phyloP scores from a whole-genome alignment of 495 filamentous ascomycete species.

The Aspergillus cristatus region DNA sequence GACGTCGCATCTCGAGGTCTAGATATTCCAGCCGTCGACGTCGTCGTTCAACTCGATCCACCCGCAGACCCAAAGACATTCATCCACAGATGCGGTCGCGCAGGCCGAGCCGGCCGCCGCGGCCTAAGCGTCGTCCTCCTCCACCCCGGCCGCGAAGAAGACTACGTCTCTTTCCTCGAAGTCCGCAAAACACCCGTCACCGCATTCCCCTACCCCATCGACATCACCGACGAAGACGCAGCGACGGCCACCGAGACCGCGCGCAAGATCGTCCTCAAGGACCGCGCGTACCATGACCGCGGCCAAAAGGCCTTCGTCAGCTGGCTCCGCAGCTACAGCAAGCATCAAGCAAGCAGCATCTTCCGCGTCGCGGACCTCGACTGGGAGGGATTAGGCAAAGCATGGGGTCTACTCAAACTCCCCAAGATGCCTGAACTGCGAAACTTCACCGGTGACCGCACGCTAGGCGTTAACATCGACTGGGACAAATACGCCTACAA shows the following conservation, averaged over 20 bases:
- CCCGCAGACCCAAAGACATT: conserved; percentile 91
- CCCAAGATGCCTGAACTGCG: conserved; percentile 93
- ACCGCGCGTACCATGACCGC: conserved; percentile 82
- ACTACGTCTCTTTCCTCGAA: conserved; percentile 80
- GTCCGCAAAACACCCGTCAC: conserved; percentile 82
- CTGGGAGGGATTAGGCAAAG: conserved; percentile 71
- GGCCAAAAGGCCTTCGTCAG: conserved; percentile 85
- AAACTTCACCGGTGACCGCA: conserved; percentile 54
- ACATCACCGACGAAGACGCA: conserved; percentile 48
- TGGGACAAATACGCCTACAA: conserved; percentile 59
- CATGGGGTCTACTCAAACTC: conserved; percentile 75
- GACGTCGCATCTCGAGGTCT: conserved; percentile 81
- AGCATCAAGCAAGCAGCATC: conserved; percentile 84
- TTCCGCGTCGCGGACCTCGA: conserved; percentile 76
- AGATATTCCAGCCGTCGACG: conserved; percentile 90
- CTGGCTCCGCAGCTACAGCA: conserved; percentile 84
- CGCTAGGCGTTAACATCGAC: conserved; percentile 53
- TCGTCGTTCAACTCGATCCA: conserved; percentile 87
- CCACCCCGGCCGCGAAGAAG: conserved; percentile 73
- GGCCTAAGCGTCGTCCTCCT: conserved; percentile 81
- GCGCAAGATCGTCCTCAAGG: conserved; percentile 51
- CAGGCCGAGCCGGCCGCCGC: conserved; percentile 77
- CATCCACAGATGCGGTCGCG: conserved; percentile 88
- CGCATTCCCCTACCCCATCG: conserved; percentile 44
- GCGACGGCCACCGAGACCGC: conserved; percentile 42